Evolutionary conservation across 2,329 filamentous ascomycete species (phyloP), one percentile per base, ranked within the genome.

Genomic region (Penicillium sp.): DNA sequence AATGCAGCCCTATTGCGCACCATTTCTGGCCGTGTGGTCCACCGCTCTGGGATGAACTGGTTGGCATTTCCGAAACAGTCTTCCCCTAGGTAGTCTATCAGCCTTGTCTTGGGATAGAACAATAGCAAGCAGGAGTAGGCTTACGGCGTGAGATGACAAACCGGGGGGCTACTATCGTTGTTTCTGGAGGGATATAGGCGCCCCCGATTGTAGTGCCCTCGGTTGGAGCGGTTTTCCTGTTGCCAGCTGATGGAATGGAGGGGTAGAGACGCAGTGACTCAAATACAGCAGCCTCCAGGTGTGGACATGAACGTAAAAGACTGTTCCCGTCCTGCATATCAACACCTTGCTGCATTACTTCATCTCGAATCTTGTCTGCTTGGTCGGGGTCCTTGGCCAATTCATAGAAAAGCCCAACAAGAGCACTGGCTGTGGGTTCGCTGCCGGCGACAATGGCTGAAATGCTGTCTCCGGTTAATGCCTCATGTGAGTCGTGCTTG

Each of bases 11-110:
- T 61, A 46, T 67, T 61, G 31, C 49, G 59, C 7, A 69, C 57
- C 65, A 67, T 57, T 5, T 65, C 56, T 1, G 64, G 61, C 2
- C 51, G 15, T 4, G 45, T 64, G 23, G 60, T 60, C 67, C 65
- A 69, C 47, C 67, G 58, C 48, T 69, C 67, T 3, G 67, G 67
- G 26, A 69, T 56, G 45, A 67, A 69, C 5, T 64, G 48, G 4
- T 52, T 30, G 6, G 66, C 41, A 9, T 58, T 23, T 13, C 55
- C 60, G 30, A 66, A 67, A 30, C 60, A 58, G 35, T 64, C 58
- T 46, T 68, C 66, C 1, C 61, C 66, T 66, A 6, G 26, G 44
- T 56, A 35, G 19, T 5, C 9, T 5, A 23, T 44, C 13, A 26
- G n/a, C 8, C 31, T 35, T 35, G 8, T 35, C 31, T 35, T 9